phyloP scores from a whole-genome alignment of 441 rosid species.

The Brassica hybrid region DNA sequence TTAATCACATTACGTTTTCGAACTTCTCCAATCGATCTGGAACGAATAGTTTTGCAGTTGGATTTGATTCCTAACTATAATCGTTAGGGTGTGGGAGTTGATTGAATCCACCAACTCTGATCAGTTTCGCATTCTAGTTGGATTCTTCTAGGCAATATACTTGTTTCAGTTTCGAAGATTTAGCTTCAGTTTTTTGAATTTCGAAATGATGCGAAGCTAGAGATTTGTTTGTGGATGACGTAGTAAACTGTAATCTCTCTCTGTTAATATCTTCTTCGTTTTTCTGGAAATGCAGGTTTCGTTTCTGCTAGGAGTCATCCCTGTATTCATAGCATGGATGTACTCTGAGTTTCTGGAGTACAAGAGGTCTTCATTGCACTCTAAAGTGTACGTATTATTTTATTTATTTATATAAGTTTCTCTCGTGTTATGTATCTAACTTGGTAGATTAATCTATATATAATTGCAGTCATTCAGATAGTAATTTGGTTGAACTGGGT shows the following conservation, averaged over 20 bases:
- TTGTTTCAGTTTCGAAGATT: constrained; percentile 2
- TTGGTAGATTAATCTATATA: neutral
- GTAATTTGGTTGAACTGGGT: constrained; percentile 76
- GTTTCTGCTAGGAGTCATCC: constrained; percentile 86
- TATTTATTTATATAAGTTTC: neutral
- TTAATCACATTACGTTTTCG: constrained; percentile 3
- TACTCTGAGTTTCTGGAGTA: constrained; percentile 84
- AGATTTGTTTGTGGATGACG: constrained; percentile 2
- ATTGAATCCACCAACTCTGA: constrained; percentile 3
- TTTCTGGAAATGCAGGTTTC: constrained; percentile 62
- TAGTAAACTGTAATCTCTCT: neutral
- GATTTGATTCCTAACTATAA: neutral
- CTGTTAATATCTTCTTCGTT: neutral
- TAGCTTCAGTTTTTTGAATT: neutral
- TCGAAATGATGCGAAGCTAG: neutral
- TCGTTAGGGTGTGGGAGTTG: constrained; percentile 10
- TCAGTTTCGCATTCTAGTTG: neutral
- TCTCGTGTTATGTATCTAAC: neutral
- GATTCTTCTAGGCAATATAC: neutral
- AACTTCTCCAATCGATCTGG: constrained; percentile 18
- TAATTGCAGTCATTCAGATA: constrained; percentile 87
- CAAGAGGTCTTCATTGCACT: constrained; percentile 61
- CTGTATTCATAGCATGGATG: constrained; percentile 82
- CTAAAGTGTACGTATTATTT: constrained; percentile 75
- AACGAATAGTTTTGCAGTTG: neutral